Base-by-base conservation (phyloP, 2,329 filamentous ascomycete genomes). In the Fusarium sp. region DNA sequence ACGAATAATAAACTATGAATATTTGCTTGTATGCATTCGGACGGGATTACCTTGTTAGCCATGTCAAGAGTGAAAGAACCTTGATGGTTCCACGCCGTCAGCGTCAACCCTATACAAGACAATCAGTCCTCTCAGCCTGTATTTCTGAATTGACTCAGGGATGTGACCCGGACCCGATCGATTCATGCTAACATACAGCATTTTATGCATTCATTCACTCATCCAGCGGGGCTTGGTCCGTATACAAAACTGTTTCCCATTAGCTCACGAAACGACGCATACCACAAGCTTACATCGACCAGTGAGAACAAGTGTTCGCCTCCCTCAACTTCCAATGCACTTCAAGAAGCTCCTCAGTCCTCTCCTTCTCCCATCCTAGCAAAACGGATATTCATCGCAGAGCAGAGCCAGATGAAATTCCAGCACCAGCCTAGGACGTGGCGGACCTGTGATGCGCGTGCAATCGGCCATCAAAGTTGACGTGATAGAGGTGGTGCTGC, bases 231-330 rank as follows among this genome's bases (percentile, higher is more conserved):
- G n/a, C 69, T 76, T 27, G 76, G 65, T 1, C 66, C 67, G 14
- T 69, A 73, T 0, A 74, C 74, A 71, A 38, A 70, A 38, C 73
- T 71, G 13, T 1, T 9, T 5, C 0, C 6, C 9, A 29, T 75
- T 2, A 62, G 40, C 37, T 4, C 3, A 0, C 4, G 0, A 16
- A 2, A 22, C 22, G 9, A 1, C 24, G n/a, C 24, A 18, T n/a
- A 5, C 6, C n/a, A 2, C n/a, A 16, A 1, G 10, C 3, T 8
- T 45, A 22, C 6, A 22, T 45, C 1, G 73, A 74, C 70, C 70
- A 80, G 40, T 81, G 80, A 1, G 77, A 69, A 57, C 81, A 80
- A 2, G 80, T 72, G 0, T 18, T 69, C 18, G 29, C 62, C 14
- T 81, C 70, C n/a, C 59, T 68, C 16, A 81, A n/a, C 34, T 22